A percentile compares a stretch with the other conserved stretches of the same genome.
These are phyloP conservation scores for Podospora sp. DNA, from an alignment of 495 filamentous ascomycete species.

Conservation along the genomic window DNA sequence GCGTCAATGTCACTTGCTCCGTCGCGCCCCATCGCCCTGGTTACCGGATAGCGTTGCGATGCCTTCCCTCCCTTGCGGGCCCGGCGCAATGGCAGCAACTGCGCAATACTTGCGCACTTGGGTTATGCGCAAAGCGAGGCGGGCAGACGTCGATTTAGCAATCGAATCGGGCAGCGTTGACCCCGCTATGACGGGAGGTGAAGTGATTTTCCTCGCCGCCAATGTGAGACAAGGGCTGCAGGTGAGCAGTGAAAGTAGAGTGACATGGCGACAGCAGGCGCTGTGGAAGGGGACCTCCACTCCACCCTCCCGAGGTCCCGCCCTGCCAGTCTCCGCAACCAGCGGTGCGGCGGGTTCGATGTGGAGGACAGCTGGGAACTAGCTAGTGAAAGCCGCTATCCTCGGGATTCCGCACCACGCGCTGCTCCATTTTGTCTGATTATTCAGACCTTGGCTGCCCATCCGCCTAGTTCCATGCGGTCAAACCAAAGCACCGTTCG, in stretches of 20 bases:
- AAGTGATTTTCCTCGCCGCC: background rate
- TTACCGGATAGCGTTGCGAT: background rate
- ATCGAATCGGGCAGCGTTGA: no score
- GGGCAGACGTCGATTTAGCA: background rate
- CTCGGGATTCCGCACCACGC: background rate
- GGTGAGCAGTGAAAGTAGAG: constrained; percentile 7
- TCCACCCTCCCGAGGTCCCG: background rate
- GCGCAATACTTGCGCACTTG: background rate
- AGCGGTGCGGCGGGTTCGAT: background rate
- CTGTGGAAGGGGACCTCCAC: background rate
- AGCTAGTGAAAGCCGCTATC: constrained; percentile 4
- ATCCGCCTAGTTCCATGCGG: background rate
- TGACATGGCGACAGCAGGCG: constrained; percentile 6
- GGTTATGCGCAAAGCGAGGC: background rate
- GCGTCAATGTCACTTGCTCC: background rate
- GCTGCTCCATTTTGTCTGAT: constrained; percentile 7
- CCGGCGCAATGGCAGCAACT: background rate
- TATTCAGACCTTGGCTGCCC: constrained; percentile 4
- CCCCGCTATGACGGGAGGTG: background rate
- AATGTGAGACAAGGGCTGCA: background rate
- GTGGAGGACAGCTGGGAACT: background rate
- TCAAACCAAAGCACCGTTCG: constrained; percentile 1
- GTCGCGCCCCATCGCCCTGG: background rate
- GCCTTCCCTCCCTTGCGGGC: background rate
- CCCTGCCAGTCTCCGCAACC: constrained; percentile 9